Evolutionary conservation across 345 rosid genomes (phyloP).

Genomic region (Heritiera littoralis): DNA sequence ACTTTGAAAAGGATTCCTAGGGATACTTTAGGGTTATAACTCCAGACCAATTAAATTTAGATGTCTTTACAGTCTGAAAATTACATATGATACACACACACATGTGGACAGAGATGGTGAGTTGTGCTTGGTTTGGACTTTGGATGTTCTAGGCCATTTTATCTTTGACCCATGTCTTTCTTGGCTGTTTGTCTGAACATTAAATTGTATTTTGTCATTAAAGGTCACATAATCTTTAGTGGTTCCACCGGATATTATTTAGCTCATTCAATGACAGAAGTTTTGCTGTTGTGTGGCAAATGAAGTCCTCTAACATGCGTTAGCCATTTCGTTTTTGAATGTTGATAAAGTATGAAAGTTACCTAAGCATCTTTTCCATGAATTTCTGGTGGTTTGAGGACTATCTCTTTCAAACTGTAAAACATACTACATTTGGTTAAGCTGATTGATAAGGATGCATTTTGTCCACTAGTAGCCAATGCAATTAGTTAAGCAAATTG

Average conservation of each 20-base stretch:
- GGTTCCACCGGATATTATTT: not conserved
- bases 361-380: conserved; percentile 13
- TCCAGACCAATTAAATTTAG: no score
- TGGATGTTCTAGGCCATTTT: not conserved
- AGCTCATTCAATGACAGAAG: not conserved
- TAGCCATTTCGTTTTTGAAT: not conserved
- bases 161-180: not conserved
- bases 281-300: not conserved
- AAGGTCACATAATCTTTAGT: not conserved
- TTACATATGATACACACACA: not conserved
- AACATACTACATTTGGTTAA: not conserved
- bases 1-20: not conserved
- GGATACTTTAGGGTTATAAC: not conserved
- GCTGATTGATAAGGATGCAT: not conserved
- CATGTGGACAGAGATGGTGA: not conserved
- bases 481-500: not conserved
- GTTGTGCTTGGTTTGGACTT: not conserved
- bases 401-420: not conserved
- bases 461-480: not conserved
- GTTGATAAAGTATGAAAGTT: conserved; percentile 3
- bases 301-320: not conserved
- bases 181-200: not conserved
- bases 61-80: not conserved
- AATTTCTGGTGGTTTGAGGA: not conserved
- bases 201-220: not conserved